Evolutionary conservation across 495 filamentous ascomycete species (phyloP).

Genomic region (Hyaloscypha hepaticicola): DNA sequence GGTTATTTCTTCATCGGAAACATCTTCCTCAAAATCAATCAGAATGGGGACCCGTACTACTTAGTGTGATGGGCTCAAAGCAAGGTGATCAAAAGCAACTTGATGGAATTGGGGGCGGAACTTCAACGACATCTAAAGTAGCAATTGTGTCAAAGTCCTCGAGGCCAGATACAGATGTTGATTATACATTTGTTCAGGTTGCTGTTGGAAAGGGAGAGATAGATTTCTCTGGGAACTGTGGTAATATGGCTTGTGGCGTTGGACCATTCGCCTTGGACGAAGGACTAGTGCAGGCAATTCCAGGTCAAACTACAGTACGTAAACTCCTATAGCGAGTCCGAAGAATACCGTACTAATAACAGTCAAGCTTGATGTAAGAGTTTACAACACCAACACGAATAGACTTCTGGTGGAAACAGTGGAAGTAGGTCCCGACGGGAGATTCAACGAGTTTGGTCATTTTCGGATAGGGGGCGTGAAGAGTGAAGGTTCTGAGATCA

Average conservation of each 20-base stretch:
- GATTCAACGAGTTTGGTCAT: conserved; percentile 48
- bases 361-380: conserved; percentile 37
- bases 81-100: conserved; percentile 66
- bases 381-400: conserved; percentile 50
- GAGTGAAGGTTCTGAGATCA: conserved; percentile 52
- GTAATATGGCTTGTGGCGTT: conserved; percentile 65
- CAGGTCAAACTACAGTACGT: no score
- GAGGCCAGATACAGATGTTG: conserved; percentile 55
- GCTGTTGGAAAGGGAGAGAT: conserved; percentile 55
- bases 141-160: conserved; percentile 54
- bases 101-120: conserved; percentile 66
- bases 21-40: conserved; percentile 31
- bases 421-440: conserved; percentile 45
- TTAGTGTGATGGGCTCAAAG: conserved; percentile 52
- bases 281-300: conserved; percentile 33
- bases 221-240: conserved; percentile 67
- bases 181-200: conserved; percentile 68
- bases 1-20: conserved; percentile 37
- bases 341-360: no score
- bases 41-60: neutral
- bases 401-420: conserved; percentile 43
- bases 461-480: conserved; percentile 66
- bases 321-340: no score
- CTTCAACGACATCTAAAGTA: conserved; percentile 67
- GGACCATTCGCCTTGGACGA: conserved; percentile 62